A percentile compares a stretch with the other conserved stretches of the same genome.
These are phyloP conservation scores for Ophidiomyces ophidiicola DNA, from an alignment of 2,329 filamentous ascomycete species.

Conservation along the genomic window DNA sequence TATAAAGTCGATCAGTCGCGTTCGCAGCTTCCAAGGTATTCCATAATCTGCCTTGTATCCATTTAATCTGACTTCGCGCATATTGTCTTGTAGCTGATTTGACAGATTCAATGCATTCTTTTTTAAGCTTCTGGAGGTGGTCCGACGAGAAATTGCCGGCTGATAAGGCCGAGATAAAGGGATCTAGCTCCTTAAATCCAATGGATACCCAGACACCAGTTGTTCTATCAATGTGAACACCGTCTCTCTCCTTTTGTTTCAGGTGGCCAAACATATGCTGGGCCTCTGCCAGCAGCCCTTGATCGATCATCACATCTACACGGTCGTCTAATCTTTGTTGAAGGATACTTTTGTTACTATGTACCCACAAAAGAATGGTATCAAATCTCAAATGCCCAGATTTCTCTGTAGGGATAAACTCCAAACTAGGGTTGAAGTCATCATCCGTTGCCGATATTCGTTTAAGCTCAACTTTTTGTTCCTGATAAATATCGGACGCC, in stretches of 20 bases:
- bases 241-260: slow-evolving; percentile 34
- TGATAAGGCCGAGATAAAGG: slow-evolving; percentile 47
- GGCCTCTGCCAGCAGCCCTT: slow-evolving; percentile 53
- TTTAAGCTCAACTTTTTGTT: slow-evolving; percentile 45
- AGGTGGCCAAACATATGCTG: slow-evolving; percentile 41
- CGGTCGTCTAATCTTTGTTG: slow-evolving; percentile 60
- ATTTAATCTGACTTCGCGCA: slow-evolving; percentile 68
- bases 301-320: slow-evolving; percentile 70
- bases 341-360: slow-evolving; percentile 57
- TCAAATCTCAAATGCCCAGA: slow-evolving; percentile 37
- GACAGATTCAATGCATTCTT: slow-evolving; percentile 56
- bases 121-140: slow-evolving; percentile 45
- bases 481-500: slow-evolving; percentile 75
- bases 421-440: neutral
- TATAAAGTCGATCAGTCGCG: slow-evolving; percentile 50
- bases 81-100: slow-evolving; percentile 80
- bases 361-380: slow-evolving; percentile 74
- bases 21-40: slow-evolving; percentile 50
- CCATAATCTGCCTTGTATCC: slow-evolving; percentile 75
- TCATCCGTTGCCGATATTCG: neutral
- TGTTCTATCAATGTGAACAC: slow-evolving; percentile 53
- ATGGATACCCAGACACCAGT: slow-evolving; percentile 95
- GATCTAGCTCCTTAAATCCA: slow-evolving; percentile 81
- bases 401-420: slow-evolving; percentile 6
- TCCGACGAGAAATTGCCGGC: slow-evolving; percentile 17